Conservation (phyloP, 306 rosid species). For the Lathyrus aphaca region DNA sequence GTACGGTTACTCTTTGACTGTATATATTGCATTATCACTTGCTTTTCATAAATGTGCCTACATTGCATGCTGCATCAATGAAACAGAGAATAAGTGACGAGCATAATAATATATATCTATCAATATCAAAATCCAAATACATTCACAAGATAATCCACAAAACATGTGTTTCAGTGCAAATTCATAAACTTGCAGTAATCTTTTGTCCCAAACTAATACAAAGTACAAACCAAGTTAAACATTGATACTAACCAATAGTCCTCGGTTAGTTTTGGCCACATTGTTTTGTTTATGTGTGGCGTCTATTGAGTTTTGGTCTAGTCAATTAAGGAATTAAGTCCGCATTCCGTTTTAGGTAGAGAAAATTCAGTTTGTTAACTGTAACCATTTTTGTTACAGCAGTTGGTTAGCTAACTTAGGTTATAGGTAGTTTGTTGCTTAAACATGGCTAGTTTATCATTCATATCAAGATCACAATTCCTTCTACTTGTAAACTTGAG, state of each 20-base stretch:
- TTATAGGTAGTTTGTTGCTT: too few species aligned
- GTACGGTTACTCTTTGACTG: constrained; percentile 37
- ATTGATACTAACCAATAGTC: not conserved
- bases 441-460: too few species aligned
- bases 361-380: too few species aligned
- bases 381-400: too few species aligned
- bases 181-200: constrained; percentile 10
- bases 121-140: constrained; percentile 4
- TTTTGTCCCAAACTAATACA: constrained; percentile 8
- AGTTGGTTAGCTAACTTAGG: too few species aligned
- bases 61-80: constrained; percentile 63
- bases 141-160: constrained; percentile 17
- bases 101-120: not conserved
- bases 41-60: constrained; percentile 80
- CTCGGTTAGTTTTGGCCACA: too few species aligned
- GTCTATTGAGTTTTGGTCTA: too few species aligned
- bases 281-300: too few species aligned
- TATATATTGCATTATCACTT: constrained; percentile 53
- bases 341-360: too few species aligned
- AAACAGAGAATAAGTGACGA: constrained; percentile 34
- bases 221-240: constrained; percentile 21
- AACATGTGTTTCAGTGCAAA: constrained; percentile 19
- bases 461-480: too few species aligned
- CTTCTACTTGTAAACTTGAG: too few species aligned
- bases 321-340: too few species aligned